Evolutionary conservation across 2,329 filamentous ascomycete genomes (phyloP).

Genomic region (Tolypocladium sp.): DNA sequence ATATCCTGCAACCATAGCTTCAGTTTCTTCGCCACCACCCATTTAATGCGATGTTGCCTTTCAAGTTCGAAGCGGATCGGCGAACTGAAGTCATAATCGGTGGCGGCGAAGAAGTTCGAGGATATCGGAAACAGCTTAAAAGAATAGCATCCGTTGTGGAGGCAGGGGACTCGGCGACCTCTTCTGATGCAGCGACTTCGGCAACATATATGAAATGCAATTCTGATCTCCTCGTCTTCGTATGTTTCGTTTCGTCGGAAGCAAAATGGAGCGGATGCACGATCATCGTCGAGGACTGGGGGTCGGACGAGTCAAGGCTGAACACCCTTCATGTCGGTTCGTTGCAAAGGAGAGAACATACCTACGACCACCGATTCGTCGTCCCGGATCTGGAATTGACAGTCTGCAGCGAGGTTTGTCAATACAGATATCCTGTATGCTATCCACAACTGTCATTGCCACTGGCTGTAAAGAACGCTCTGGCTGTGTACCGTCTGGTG

Average conservation of each 20-base stretch:
- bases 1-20: not conserved
- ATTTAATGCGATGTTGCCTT: not conserved
- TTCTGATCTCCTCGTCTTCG: not conserved
- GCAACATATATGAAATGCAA: conserved; percentile 1
- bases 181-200: not conserved
- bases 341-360: not conserved
- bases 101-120: not conserved
- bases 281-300: not conserved
- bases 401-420: not conserved
- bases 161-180: not conserved
- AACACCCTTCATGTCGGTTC: not conserved
- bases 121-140: not conserved
- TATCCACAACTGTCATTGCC: not conserved
- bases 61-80: not conserved
- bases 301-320: not conserved
- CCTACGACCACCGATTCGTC: not conserved
- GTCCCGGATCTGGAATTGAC: not conserved
- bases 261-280: not conserved
- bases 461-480: not conserved
- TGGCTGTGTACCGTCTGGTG: not conserved
- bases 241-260: not conserved
- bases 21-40: not conserved
- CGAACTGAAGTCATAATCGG: not conserved
- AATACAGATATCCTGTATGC: not conserved
- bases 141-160: not conserved